Conservation (phyloP, 768 basidiomycete genomes). For the Leccinum subtestaceum region DNA sequence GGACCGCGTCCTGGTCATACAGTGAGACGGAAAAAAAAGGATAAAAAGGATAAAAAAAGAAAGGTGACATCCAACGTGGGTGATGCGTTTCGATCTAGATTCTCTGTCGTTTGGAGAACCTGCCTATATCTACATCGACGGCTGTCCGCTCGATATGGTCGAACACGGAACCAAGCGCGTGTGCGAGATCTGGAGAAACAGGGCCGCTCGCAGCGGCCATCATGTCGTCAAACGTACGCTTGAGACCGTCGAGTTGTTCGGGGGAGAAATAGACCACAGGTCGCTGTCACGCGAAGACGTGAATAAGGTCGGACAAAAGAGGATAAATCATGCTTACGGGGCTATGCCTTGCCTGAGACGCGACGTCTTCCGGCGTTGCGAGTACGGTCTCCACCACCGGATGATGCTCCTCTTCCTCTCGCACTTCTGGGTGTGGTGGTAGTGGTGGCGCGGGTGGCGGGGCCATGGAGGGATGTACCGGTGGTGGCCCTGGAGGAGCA, state of each 20-base stretch:
- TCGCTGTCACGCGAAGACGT: constrained; percentile 1
- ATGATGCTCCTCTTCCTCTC: constrained; percentile 16
- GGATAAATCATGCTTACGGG: constrained; percentile 12
- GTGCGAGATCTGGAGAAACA: constrained; percentile 30
- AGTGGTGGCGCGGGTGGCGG: constrained; percentile 6
- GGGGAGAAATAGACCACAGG: constrained; percentile 32
- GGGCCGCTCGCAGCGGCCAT: constrained; percentile 31
- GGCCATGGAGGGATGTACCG: constrained; percentile 7
- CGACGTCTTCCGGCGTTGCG: constrained; percentile 13
- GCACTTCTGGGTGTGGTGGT: constrained; percentile 8
- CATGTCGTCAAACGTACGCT: constrained; percentile 32
- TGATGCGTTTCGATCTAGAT: constrained; percentile 10
- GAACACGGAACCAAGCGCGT: constrained; percentile 32
- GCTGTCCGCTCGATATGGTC: constrained; percentile 34
- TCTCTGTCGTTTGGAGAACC: constrained; percentile 27
- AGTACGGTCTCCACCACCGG: constrained; percentile 16
- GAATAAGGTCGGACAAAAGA: background rate
- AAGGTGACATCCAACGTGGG: background rate
- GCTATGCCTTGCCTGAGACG: constrained; percentile 12
- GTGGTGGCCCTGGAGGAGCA: constrained; percentile 6
- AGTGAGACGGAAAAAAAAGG: background rate
- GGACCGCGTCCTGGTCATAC: background rate
- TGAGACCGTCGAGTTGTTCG: constrained; percentile 30
- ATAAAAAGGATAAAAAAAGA: no score
- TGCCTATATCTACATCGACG: constrained; percentile 24